Evolutionary conservation across 352 stramenopile genomes (phyloP).

Genomic region (Phytopythium litorale): DNA sequence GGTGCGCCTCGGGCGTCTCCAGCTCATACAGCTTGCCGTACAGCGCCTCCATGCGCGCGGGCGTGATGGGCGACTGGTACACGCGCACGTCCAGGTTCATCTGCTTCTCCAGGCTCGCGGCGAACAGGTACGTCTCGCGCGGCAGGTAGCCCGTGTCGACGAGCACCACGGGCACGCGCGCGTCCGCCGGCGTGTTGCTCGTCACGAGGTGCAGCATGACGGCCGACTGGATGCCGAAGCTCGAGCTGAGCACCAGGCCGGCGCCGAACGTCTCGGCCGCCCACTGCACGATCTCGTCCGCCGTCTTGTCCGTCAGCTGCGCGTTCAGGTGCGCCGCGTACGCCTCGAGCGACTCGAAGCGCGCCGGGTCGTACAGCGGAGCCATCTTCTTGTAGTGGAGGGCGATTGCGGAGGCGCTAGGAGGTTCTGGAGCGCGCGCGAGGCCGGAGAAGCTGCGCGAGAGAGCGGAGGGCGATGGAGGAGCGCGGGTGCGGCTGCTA

Average conservation of each 20-base stretch:
- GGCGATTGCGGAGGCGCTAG: not conserved
- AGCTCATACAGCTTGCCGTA: constrained; percentile 83
- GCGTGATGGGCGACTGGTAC: constrained; percentile 71
- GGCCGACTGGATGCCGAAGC: constrained; percentile 84
- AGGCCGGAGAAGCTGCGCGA: not conserved
- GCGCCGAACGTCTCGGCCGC: constrained; percentile 63
- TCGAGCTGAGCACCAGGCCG: constrained; percentile 71
- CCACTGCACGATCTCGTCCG: constrained; percentile 69
- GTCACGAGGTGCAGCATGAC: constrained; percentile 80
- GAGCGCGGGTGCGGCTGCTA: not conserved
- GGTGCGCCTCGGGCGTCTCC: constrained; percentile 65
- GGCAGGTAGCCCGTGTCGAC: constrained; percentile 85
- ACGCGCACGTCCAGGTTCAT: constrained; percentile 70
- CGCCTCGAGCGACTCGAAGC: constrained; percentile 54
- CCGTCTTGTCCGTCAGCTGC: constrained; percentile 44
- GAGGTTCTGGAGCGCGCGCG: not conserved
- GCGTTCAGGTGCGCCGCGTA: constrained; percentile 66
- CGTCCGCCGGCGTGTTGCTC: constrained; percentile 15
- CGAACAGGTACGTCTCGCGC: constrained; percentile 83
- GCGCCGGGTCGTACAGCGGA: constrained; percentile 32
- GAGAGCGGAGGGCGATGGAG: not conserved
- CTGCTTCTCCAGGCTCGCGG: constrained; percentile 49
- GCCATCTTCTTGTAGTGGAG: constrained; percentile 8
- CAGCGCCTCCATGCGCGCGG: constrained; percentile 80
- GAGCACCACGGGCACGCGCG: constrained; percentile 69